Evolutionary conservation across 2,329 filamentous ascomycete genomes (phyloP).

Genomic region (Elsinoe necatrix): DNA sequence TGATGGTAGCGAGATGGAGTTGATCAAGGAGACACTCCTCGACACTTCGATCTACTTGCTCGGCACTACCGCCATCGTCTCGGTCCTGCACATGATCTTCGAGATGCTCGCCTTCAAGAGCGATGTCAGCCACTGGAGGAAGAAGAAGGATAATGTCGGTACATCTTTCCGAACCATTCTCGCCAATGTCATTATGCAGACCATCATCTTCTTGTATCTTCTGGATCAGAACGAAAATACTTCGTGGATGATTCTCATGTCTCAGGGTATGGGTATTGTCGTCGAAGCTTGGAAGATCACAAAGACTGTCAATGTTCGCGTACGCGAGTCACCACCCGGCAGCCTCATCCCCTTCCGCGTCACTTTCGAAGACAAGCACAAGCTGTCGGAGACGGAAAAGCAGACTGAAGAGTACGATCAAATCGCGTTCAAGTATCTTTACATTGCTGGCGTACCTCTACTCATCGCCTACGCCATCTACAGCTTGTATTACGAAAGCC

Average conservation of each 20-base stretch:
- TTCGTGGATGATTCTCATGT: slow-evolving; percentile 96
- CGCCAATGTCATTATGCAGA: slow-evolving; percentile 96
- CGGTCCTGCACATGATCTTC: slow-evolving; percentile 84
- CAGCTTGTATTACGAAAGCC: slow-evolving; percentile 82
- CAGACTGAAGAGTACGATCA: slow-evolving; percentile 98
- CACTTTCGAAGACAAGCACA: slow-evolving; percentile 91
- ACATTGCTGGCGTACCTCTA: slow-evolving; percentile 81
- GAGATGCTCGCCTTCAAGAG: slow-evolving; percentile 95
- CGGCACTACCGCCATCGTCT: slow-evolving; percentile 73
- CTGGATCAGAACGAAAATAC: slow-evolving; percentile 97
- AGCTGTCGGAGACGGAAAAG: slow-evolving; percentile 87
- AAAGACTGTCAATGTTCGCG: slow-evolving; percentile 80
- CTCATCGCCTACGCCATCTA: slow-evolving; percentile 84
- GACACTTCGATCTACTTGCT: slow-evolving; percentile 92
- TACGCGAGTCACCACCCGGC: slow-evolving; percentile 60
- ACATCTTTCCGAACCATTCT: slow-evolving; percentile 94
- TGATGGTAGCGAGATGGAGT: slow-evolving; percentile 89
- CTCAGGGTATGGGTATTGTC: slow-evolving; percentile 75
- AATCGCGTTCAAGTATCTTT: slow-evolving; percentile 96
- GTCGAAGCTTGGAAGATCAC: slow-evolving; percentile 92
- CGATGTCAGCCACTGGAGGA: slow-evolving; percentile 94
- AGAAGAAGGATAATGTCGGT: slow-evolving; percentile 98
- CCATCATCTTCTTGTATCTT: slow-evolving; percentile 90
- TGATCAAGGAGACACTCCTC: slow-evolving; percentile 90
- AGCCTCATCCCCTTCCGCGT: slow-evolving; percentile 71